Conservation (phyloP, 306 rosid species). For the Hippophae gyantsensis region DNA sequence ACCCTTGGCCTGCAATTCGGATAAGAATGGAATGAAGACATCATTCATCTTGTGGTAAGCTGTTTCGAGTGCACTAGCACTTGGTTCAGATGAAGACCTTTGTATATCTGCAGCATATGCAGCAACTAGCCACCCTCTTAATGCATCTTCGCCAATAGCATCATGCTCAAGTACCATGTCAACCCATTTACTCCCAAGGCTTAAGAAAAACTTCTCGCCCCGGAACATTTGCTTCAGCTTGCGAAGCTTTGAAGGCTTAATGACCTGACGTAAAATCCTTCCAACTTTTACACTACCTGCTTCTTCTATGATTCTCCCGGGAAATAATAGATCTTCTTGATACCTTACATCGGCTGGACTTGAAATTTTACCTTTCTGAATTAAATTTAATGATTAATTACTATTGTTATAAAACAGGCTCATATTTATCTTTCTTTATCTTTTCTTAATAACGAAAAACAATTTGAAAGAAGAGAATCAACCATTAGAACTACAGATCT, state of each 20-base stretch:
- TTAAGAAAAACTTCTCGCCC: constrained; percentile 69
- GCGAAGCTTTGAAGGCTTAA: constrained; percentile 64
- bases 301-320: constrained; percentile 56
- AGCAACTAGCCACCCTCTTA: constrained; percentile 95
- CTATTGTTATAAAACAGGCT: too few relatives aligned
- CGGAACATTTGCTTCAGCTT: constrained; percentile 50
- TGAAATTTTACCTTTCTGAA: constrained; percentile 50
- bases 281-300: constrained; percentile 84
- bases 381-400: constrained; percentile 7
- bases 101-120: constrained; percentile 46
- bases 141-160: constrained; percentile 84
- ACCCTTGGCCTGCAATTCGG: constrained; percentile 65
- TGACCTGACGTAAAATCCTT: constrained; percentile 41
- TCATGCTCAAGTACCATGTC: constrained; percentile 75
- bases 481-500: too few relatives aligned
- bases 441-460: too few relatives aligned
- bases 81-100: constrained; percentile 35
- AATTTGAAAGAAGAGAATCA: too few relatives aligned
- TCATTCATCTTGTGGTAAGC: constrained; percentile 71
- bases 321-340: constrained; percentile 60
- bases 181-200: constrained; percentile 34
- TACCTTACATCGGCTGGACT: constrained; percentile 92
- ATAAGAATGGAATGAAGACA: constrained; percentile 47
- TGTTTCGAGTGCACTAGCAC: constrained; percentile 31
- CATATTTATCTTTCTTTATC: too few relatives aligned